Evolutionary conservation across 306 rosid genomes (phyloP), one percentile per base, ranked within the genome.

Genomic region (Potentilla sterilis): DNA sequence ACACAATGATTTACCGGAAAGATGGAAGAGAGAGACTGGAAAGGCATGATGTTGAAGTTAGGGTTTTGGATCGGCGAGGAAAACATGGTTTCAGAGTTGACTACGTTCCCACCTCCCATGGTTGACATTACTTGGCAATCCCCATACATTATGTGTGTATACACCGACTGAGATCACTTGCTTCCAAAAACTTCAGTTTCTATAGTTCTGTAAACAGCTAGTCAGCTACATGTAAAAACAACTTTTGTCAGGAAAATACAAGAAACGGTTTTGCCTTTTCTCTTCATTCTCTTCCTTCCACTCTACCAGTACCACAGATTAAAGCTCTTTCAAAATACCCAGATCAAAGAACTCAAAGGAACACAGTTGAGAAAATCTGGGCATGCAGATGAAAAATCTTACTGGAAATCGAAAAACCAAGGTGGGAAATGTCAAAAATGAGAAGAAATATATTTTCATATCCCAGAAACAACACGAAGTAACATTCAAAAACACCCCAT

Each of bases 121-220:
- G 79, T 87, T 81, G 96, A 81, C 89, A 94, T 87, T 62, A 95
- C 97, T 89, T 95, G 97, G 79, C 98, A 95, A 86, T 95, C 93
- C 77, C 97, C 97, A 89, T 86, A 95, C 98, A 92, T 87, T 77
- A 47, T 83, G 43, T 46, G 43, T 46, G 13, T 67, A 38, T 37
- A 13, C 13, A 64, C 69, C 44, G 69, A 16, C 41, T 37, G 14
- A 24, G 32, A 59, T n/a, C 57, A 71, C 58, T 63, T 24, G 9
- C 71, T 76, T 59, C 81, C 52, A 70, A 73, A 64, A 70, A 47
- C 1, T 24, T 7, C 18, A 63, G n/a, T 32, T 51, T 24, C 40
- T 32, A 16, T 2, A 10, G 35, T 5, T 7, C 40, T 21, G 16
- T 22, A 61, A 42, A 61, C 34, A 32, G 28, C 37, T 22, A 61